Evolutionary conservation across 768 basidiomycete species (phyloP).

Genomic region (Hydnomerulius pinastri): DNA sequence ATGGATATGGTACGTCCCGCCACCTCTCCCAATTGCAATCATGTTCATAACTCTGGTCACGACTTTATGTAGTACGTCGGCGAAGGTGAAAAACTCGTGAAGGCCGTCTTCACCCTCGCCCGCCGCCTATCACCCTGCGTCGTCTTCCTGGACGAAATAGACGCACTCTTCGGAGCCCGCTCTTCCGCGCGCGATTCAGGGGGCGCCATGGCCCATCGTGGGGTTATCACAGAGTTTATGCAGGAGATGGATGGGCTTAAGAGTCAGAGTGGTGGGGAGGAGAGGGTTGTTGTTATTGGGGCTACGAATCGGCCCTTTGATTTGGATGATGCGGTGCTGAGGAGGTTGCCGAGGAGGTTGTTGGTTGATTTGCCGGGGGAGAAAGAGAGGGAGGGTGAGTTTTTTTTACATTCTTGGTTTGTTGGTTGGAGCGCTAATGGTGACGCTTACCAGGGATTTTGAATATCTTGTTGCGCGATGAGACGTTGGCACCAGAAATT

Average conservation of each 20-base stretch:
- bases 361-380: conserved; percentile 88
- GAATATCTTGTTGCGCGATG: conserved; percentile 83
- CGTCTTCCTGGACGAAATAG: conserved; percentile 93
- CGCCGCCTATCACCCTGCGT: conserved; percentile 87
- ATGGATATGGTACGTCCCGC: conserved; percentile 82
- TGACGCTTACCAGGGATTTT: conserved; percentile 65
- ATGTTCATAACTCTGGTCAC: conserved; percentile 4
- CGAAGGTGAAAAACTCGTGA: conserved; percentile 88
- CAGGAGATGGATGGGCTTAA: conserved; percentile 96
- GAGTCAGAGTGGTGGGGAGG: conserved; percentile 54
- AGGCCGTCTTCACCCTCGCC: conserved; percentile 86
- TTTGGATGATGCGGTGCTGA: conserved; percentile 87
- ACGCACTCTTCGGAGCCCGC: conserved; percentile 88
- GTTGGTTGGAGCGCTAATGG: conserved; percentile 6
- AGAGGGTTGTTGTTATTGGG: conserved; percentile 87
- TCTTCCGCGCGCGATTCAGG: conserved; percentile 75
- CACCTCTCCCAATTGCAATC: not conserved
- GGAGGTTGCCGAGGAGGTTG: conserved; percentile 83
- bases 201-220: conserved; percentile 80
- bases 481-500: conserved; percentile 65
- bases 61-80: conserved; percentile 66
- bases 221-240: conserved; percentile 92
- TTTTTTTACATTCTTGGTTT: not conserved
- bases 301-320: conserved; percentile 94
- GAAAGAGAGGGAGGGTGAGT: conserved; percentile 79